Percentiles rank a stretch among this genome's conserved stretches.
phyloP scores from a whole-genome alignment of 2,329 filamentous ascomycete species.

The Magnaporthales sp. region DNA sequence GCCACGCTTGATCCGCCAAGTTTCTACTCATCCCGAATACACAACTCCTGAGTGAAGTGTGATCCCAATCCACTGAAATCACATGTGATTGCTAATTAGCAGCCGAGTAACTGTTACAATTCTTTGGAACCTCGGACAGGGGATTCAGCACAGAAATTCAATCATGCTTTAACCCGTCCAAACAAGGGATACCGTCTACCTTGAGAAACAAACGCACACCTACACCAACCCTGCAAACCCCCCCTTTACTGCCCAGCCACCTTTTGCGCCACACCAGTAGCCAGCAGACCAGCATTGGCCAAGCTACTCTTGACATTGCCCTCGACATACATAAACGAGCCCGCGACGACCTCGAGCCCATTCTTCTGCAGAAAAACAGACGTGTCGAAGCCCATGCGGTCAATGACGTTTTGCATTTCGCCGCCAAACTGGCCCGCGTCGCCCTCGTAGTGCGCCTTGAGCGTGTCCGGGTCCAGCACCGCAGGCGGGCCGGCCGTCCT shows the following conservation, averaged over 20 bases:
- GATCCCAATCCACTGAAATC: no score
- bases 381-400: constrained; percentile 1
- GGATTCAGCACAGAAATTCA: no score
- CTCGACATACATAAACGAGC: background rate
- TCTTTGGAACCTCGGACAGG: no score
- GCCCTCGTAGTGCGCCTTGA: constrained; percentile 1
- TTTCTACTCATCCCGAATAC: no score
- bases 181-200: no score
- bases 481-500: background rate
- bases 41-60: no score
- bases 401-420: background rate
- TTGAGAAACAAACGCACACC: no score
- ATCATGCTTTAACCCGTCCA: no score
- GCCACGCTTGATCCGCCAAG: no score
- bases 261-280: background rate
- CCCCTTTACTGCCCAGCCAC: background rate
- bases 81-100: no score
- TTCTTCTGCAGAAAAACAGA: background rate
- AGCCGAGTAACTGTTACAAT: no score
- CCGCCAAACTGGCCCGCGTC: background rate
- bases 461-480: background rate
- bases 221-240: no score
- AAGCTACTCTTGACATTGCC: constrained; percentile 1
- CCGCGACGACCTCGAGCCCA: background rate
- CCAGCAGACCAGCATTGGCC: constrained; percentile 1